Conservation (phyloP, 805 yeast genomes). For the Starmera caribaea region DNA sequence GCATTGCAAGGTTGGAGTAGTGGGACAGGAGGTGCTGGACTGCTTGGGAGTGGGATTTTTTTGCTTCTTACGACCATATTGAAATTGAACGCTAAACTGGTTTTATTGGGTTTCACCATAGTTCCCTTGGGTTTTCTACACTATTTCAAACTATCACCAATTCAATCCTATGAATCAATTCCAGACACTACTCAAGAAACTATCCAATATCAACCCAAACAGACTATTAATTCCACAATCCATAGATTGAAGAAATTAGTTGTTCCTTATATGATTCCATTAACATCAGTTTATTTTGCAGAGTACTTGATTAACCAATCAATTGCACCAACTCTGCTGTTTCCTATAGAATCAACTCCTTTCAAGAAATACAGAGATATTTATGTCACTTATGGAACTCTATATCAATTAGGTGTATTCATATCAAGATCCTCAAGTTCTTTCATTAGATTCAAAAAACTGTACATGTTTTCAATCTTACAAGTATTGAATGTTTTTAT, state of each 20-base stretch:
- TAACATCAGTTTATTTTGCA: conserved; percentile 71
- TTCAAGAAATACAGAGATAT: conserved; percentile 69
- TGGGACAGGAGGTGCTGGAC: conserved; percentile 96
- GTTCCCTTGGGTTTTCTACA: conserved; percentile 44
- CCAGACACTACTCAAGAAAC: background rate
- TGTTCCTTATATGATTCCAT: conserved; percentile 72
- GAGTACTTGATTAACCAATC: conserved; percentile 92
- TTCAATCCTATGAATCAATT: conserved; percentile 3
- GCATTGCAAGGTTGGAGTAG: conserved; percentile 82
- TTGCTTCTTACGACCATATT: conserved; percentile 65
- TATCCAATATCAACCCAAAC: background rate
- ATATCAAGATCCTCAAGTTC: conserved; percentile 79
- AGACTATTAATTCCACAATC: conserved; percentile 15
- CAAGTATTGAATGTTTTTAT: conserved; percentile 57
- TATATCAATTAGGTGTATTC: conserved; percentile 90
- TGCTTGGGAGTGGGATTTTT: conserved; percentile 69
- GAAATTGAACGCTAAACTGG: conserved; percentile 39
- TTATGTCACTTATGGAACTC: conserved; percentile 82
- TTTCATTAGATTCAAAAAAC: conserved; percentile 43
- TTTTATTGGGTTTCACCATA: conserved; percentile 49
- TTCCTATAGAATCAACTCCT: conserved; percentile 63
- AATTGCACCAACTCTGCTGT: conserved; percentile 77
- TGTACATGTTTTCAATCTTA: conserved; percentile 54
- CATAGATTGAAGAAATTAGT: conserved; percentile 32
- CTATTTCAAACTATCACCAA: conserved; percentile 20